Base-by-base conservation (phyloP, 805 yeast genomes). In the Candida sanyiensis region DNA sequence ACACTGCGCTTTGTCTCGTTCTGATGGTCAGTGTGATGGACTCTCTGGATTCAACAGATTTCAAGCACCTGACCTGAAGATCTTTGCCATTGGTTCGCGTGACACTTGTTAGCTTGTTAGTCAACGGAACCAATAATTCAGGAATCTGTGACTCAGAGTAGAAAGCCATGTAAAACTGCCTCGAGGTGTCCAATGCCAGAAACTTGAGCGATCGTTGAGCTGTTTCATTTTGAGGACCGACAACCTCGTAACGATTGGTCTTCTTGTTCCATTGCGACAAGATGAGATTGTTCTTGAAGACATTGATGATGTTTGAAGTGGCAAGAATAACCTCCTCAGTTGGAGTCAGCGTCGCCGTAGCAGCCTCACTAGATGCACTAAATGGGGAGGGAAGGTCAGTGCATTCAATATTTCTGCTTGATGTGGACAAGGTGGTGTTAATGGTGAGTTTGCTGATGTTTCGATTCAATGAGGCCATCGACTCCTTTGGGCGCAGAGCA, bases 201-300 rank as follows among this genome's bases (percentile, higher is more conserved):
- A 54, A 54, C 16, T 42, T 42, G 19, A 54, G 13, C 15, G 37
- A 37, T 30, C 47, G 46, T 6, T 41, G 30, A 32, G 28, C 19
- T 13, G 45, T 46, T 3, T 37, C 22, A n/a, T 46, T 45, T 4
- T 39, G 41, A 8, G 37, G 25, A 3, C 56, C 55, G 16, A 51
- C 35, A 7, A 40, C 28, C 23, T 44, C 45, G 57, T 57, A 54
- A 28, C 45, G 43, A 42, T 35, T 5, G 6, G 16, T 23, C 11
- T 47, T 49, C 15, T 40, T 34, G 20, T 21, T 33, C 59, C 59
- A 54, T 16, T 38, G 33, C 1, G 57, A 52, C 4, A 54, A 38
- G 8, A 50, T 35, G 11, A 42, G 29, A 3, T 46, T 36, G 28
- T 47, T 47, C 7, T 42, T 49, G 16, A 54, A 18, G 10, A 44